Evolutionary conservation across 257 asterid genomes (phyloP).

Genomic region (Solanum chiquidenum): DNA sequence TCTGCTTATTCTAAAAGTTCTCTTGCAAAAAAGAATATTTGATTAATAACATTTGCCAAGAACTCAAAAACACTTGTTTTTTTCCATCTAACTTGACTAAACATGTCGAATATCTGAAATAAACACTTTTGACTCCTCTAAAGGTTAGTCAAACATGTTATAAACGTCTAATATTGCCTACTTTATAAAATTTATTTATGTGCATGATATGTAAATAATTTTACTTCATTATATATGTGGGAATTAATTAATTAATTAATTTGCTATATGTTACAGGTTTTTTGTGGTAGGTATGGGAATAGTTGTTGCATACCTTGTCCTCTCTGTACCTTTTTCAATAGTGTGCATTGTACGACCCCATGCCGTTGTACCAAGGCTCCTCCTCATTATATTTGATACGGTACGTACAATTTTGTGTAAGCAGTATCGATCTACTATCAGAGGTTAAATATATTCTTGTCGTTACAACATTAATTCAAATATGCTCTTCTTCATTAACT

Average conservation of each 20-base stretch:
- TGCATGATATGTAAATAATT: neutral
- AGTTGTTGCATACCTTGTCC: constrained; percentile 51
- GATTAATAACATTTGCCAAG: too few species aligned
- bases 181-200: neutral
- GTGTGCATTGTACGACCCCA: constrained; percentile 37
- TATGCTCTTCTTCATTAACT: neutral
- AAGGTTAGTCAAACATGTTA: neutral
- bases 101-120: neutral
- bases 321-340: constrained; percentile 64
- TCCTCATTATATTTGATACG: constrained; percentile 37
- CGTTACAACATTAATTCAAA: neutral
- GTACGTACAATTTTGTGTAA: constrained; percentile 2
- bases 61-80: neutral
- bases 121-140: neutral
- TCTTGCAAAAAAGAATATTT: too few species aligned
- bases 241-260: neutral
- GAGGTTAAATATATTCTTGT: neutral
- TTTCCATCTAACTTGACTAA: neutral
- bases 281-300: constrained; percentile 49
- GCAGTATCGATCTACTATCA: neutral
- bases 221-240: neutral
- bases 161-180: neutral
- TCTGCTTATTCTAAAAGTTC: neutral
- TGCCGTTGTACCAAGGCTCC: constrained; percentile 23
- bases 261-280: constrained; percentile 31